Percentiles rank a stretch among this genome's conserved stretches.
Evolutionary conservation across 2,329 filamentous ascomycete species (phyloP).

Genomic region (Paraphaeosphaeria minitans): DNA sequence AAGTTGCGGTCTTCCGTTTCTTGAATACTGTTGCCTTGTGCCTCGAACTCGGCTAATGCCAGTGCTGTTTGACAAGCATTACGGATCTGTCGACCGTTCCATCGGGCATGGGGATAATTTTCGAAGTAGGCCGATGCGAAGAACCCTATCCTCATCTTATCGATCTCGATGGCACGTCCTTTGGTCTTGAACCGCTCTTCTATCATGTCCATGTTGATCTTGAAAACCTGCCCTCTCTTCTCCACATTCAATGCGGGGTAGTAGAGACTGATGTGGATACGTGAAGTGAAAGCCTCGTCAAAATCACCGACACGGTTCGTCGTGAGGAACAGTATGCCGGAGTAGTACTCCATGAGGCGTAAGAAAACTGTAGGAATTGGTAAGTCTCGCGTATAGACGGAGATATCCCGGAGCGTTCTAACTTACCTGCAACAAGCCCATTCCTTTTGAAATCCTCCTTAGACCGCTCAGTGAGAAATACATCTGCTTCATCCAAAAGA

Average conservation of each 20-base stretch:
- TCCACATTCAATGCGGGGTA: conserved; percentile 16
- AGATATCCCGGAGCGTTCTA: too few relatives aligned
- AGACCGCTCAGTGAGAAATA: conserved; percentile 43
- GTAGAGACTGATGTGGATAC: conserved; percentile 23
- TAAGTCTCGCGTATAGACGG: too few relatives aligned
- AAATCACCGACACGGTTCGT: conserved; percentile 27
- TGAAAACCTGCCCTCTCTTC: conserved; percentile 13
- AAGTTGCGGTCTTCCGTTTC: conserved; percentile 8
- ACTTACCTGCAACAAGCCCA: conserved; percentile 35
- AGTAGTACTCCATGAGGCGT: conserved; percentile 43
- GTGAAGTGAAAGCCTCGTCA: conserved; percentile 28
- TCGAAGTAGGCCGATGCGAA: conserved; percentile 16
- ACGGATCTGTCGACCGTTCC: conserved; percentile 26
- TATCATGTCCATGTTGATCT: conserved; percentile 47
- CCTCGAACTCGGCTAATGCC: conserved; percentile 20
- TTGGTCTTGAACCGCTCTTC: conserved; percentile 53
- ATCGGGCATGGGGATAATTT: conserved; percentile 14
- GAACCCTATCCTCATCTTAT: conserved; percentile 22
- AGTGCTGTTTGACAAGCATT: conserved; percentile 30
- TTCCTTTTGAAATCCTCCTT: conserved; percentile 36
- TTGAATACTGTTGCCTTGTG: conserved; percentile 4
- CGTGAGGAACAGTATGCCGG: conserved; percentile 46
- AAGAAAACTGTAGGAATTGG: conserved; percentile 35
- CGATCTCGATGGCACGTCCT: conserved; percentile 55
- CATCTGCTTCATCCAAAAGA: conserved; percentile 45